These are phyloP conservation scores for Xerocomus minutiporus DNA, from an alignment of 1,284 basidiomycete species.

Conservation along the genomic window DNA sequence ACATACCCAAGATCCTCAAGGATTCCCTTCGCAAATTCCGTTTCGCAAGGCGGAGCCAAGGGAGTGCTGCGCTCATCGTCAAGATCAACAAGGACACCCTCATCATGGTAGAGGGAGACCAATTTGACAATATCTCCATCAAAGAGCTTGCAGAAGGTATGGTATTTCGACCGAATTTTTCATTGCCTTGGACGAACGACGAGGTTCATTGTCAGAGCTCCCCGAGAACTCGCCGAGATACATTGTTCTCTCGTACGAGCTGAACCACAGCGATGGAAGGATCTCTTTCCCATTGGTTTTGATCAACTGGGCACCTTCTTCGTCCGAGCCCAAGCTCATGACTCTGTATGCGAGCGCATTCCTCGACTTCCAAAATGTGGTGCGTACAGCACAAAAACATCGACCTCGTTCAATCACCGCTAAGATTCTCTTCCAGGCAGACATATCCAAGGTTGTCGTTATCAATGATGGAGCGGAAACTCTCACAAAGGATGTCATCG, in stretches of 20 bases:
- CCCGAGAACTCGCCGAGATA: conserved; percentile 89
- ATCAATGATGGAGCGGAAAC: conserved; percentile 76
- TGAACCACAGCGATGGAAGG: conserved; percentile 79
- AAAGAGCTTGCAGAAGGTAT: conserved; percentile 80
- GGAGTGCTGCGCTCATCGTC: conserved; percentile 75
- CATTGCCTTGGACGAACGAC: background rate
- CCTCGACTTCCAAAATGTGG: conserved; percentile 73
- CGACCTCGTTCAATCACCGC: conserved; percentile 1
- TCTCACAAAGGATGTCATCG: conserved; percentile 68
- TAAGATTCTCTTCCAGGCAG: conserved; percentile 43
- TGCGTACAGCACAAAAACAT: conserved; percentile 34
- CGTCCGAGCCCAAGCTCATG: conserved; percentile 70
- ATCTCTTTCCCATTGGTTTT: conserved; percentile 81
- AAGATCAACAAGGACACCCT: conserved; percentile 83
- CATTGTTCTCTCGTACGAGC: conserved; percentile 79
- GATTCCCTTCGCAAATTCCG: conserved; percentile 79
- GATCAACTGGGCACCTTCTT: conserved; percentile 80
- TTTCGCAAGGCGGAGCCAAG: conserved; percentile 64
- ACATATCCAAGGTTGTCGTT: conserved; percentile 74
- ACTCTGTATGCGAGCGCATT: conserved; percentile 83
- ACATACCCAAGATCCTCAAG: conserved; percentile 75
- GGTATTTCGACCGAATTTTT: background rate
- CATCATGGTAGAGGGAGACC: conserved; percentile 77
- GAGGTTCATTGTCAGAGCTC: conserved; percentile 55
- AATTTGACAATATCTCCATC: conserved; percentile 69